Percentiles rank a stretch among this genome's conserved stretches.
phyloP scores from a whole-genome alignment of 495 filamentous ascomycete species.

The Schizothecium vesticola region DNA sequence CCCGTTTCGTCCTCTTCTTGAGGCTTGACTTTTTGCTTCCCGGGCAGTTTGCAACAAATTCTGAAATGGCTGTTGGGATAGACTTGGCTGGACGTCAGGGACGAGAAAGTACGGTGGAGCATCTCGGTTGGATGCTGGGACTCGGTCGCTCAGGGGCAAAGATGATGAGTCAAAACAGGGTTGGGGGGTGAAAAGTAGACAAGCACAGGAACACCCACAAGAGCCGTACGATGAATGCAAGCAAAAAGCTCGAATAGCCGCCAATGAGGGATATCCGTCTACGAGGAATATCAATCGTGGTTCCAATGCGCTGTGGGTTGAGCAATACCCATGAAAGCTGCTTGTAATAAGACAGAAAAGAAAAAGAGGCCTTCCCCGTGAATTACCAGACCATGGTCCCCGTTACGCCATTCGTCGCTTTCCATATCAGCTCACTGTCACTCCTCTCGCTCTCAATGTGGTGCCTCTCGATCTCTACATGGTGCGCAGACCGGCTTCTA shows the following conservation, averaged over 20 bases:
- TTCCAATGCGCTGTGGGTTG: neutral
- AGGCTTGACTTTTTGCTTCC: neutral
- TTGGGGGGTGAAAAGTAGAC: neutral
- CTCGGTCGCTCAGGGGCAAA: no score
- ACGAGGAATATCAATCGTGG: conserved; percentile 11
- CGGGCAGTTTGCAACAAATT: no score
- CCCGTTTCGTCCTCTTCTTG: neutral
- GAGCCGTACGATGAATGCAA: neutral
- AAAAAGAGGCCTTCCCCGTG: neutral
- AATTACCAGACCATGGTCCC: neutral
- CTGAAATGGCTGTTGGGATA: neutral
- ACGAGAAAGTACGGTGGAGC: no score
- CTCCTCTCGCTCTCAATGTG: neutral
- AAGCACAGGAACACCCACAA: neutral
- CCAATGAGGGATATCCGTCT: neutral
- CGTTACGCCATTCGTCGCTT: neutral
- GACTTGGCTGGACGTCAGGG: neutral
- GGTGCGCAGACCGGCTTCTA: neutral
- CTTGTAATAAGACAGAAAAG: neutral
- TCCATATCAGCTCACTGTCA: neutral
- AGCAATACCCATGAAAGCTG: neutral
- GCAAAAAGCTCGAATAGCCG: neutral
- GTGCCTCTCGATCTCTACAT: no score
- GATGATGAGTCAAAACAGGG: no score
- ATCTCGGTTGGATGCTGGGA: no score